Percentiles rank a stretch among this genome's conserved stretches.
Conservation (phyloP, 106 monocot species). For the Ottelia alismoides region DNA sequence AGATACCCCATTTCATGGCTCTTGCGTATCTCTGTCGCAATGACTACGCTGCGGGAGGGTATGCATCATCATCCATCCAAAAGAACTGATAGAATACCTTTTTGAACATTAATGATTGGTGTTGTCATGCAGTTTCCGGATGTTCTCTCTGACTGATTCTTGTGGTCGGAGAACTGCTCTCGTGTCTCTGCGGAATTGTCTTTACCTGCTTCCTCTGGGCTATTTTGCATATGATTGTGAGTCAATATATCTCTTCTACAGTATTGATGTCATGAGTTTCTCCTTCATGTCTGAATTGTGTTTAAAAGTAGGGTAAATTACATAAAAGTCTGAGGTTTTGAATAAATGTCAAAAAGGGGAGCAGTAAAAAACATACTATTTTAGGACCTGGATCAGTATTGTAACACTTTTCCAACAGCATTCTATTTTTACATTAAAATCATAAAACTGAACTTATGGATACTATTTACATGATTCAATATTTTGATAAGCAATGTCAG, state of each 20-base stretch:
- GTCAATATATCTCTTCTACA: conserved; percentile 7
- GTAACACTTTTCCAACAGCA: too few relatives aligned
- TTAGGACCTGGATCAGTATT: too few relatives aligned
- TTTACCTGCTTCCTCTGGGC: conserved; percentile 90
- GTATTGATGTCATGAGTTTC: too few relatives aligned
- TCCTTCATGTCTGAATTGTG: too few relatives aligned
- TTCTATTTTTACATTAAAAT: too few relatives aligned
- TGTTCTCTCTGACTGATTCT: conserved; percentile 79
- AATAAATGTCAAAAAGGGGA: too few relatives aligned
- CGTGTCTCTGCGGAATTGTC: conserved; percentile 76
- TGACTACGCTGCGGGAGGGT: conserved; percentile 98
- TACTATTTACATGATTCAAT: too few relatives aligned
- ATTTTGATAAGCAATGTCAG: too few relatives aligned
- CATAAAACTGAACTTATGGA: too few relatives aligned
- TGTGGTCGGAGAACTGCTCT: conserved; percentile 86
- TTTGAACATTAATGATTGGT: not conserved
- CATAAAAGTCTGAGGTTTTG: too few relatives aligned
- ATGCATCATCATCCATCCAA: not conserved
- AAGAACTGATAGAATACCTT: not conserved
- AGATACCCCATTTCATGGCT: conserved; percentile 98
- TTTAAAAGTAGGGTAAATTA: too few relatives aligned
- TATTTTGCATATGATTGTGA: conserved; percentile 81
- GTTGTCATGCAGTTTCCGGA: conserved; percentile 50
- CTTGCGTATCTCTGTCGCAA: conserved; percentile 90
- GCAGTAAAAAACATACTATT: too few relatives aligned